Percentiles rank a stretch among this genome's conserved stretches.
These are phyloP conservation scores for Neonothopanus nambi DNA, from an alignment of 1,284 basidiomycete genomes.

Conservation along the genomic window DNA sequence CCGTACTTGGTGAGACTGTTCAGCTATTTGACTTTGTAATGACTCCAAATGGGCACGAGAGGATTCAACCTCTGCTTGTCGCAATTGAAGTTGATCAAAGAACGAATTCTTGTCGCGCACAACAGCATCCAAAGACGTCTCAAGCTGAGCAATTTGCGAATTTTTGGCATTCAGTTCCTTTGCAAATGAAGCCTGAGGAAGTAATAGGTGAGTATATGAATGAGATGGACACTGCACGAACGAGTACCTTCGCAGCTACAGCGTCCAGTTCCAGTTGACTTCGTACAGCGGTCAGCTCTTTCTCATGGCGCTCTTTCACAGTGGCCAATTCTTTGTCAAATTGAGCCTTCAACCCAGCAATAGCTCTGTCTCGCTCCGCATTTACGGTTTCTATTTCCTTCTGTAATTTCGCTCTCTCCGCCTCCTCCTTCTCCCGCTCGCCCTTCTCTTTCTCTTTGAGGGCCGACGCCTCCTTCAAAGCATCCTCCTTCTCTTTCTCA, in stretches of 20 bases:
- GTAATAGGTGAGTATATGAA: neutral
- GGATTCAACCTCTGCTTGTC: constrained; percentile 86
- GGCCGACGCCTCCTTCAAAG: constrained; percentile 51
- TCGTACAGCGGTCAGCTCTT: constrained; percentile 64
- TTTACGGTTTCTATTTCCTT: constrained; percentile 61
- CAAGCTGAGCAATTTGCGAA: constrained; percentile 67
- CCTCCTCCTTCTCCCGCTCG: constrained; percentile 65
- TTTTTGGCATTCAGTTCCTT: constrained; percentile 68
- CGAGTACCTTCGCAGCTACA: constrained; percentile 69
- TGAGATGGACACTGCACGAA: constrained; percentile 3
- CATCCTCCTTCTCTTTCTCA: constrained; percentile 89
- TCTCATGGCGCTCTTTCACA: constrained; percentile 71
- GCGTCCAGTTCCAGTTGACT: constrained; percentile 79
- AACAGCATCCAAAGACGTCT: constrained; percentile 67
- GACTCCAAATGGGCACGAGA: constrained; percentile 73
- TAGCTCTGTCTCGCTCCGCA: constrained; percentile 70
- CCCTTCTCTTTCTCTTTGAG: constrained; percentile 60
- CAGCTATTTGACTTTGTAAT: constrained; percentile 75
- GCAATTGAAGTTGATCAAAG: constrained; percentile 83
- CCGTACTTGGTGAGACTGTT: constrained; percentile 83
- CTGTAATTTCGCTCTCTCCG: constrained; percentile 56
- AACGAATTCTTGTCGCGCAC: constrained; percentile 72
- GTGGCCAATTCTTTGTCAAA: constrained; percentile 75
- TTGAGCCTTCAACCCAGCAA: constrained; percentile 64
- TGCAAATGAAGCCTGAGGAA: constrained; percentile 61